Evolutionary conservation across 164 flowering plant species (phyloP).

Genomic region (Warburgia ugandensis): DNA sequence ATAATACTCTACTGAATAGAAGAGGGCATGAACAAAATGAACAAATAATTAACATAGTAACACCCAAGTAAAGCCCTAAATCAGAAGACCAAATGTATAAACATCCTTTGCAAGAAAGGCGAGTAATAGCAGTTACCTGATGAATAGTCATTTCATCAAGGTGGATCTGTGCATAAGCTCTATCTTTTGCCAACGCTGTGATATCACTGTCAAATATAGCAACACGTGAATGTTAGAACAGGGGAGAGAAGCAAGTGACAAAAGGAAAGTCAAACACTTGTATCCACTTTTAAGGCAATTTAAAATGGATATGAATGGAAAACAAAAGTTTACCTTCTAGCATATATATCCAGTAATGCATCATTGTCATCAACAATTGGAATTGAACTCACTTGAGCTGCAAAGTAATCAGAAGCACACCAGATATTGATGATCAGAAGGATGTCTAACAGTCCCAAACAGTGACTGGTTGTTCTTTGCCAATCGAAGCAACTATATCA

Average conservation of each 20-base stretch:
- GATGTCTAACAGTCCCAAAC: no score
- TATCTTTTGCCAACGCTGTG: conserved; percentile 64
- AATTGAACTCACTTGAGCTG: conserved; percentile 88
- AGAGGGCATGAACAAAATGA: not conserved
- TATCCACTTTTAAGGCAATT: no score
- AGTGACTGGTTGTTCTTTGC: no score
- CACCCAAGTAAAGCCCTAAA: no score
- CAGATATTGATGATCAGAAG: no score
- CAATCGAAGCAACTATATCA: no score
- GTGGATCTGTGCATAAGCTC: conserved; percentile 46
- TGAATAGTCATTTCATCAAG: conserved; percentile 59
- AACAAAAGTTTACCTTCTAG: conserved; percentile 53
- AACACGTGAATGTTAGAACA: not conserved
- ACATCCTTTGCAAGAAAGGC: not conserved
- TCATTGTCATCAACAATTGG: conserved; percentile 91
- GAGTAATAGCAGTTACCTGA: conserved; percentile 29
- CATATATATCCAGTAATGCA: conserved; percentile 75
- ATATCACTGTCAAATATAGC: conserved; percentile 29
- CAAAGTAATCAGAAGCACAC: no score
- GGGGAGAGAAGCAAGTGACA: not conserved
- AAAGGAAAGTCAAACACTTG: not conserved
- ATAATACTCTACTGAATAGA: no score
- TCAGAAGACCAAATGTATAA: no score
- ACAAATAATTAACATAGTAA: no score
- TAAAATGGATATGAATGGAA: not conserved